phyloP scores from a whole-genome alignment of 257 asterid genomes.

The Solanum pennellii region DNA sequence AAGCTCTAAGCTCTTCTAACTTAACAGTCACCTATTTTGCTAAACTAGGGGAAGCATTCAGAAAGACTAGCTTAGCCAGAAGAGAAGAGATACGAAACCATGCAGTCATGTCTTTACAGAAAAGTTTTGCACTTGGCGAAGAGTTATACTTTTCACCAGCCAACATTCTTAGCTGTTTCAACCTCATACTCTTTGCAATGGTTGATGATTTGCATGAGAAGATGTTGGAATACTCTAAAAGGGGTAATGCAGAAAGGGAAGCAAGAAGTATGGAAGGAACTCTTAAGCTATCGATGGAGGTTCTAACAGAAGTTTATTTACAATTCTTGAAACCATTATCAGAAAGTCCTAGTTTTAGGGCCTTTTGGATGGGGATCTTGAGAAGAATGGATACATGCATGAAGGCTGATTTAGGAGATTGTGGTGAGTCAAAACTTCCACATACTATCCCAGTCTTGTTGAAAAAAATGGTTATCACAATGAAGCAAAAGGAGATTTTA shows the following conservation, averaged over 20 bases:
- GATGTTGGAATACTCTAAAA: slow-evolving; percentile 76
- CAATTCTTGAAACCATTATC: slow-evolving; percentile 60
- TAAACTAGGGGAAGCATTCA: slow-evolving; percentile 68
- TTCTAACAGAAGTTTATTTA: slow-evolving; percentile 50
- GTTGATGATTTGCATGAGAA: slow-evolving; percentile 82
- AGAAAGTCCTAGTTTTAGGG: slow-evolving; percentile 58
- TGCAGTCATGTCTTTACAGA: slow-evolving; percentile 55
- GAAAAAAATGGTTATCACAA: slow-evolving; percentile 43
- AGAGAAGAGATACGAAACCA: slow-evolving; percentile 89
- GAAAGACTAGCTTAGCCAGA: slow-evolving; percentile 82
- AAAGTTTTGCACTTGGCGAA: slow-evolving; percentile 58
- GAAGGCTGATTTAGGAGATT: slow-evolving; percentile 75
- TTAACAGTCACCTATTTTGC: slow-evolving; percentile 46
- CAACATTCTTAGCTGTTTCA: slow-evolving; percentile 59
- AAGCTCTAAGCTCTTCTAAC: slow-evolving; percentile 26
- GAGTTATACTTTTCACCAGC: slow-evolving; percentile 61
- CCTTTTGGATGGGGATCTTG: slow-evolving; percentile 72
- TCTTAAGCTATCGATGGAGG: slow-evolving; percentile 68
- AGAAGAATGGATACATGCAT: slow-evolving; percentile 82
- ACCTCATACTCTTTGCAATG: slow-evolving; percentile 69
- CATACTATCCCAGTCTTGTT: slow-evolving; percentile 47
- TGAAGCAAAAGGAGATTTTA: slow-evolving; percentile 63
- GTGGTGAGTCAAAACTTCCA: slow-evolving; percentile 60
- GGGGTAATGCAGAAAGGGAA: slow-evolving; percentile 77
- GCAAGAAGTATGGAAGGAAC: slow-evolving; percentile 90